phyloP scores from a whole-genome alignment of 768 basidiomycete species.

The Tricholoma flavovirens region DNA sequence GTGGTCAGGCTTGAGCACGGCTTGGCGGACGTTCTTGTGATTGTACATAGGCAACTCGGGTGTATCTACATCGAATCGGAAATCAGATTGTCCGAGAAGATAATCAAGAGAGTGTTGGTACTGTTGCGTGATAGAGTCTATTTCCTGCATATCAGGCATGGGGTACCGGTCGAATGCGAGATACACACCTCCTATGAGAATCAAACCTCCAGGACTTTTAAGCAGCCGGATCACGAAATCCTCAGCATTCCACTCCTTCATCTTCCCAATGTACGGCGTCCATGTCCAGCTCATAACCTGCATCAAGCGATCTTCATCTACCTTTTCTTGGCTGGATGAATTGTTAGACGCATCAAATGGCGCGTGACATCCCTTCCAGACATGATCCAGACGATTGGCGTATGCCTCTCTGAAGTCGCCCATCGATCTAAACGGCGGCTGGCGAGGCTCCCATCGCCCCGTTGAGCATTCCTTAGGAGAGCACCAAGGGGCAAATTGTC shows the following conservation, averaged over 20 bases:
- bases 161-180: background rate
- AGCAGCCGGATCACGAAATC: slow-evolving; percentile 24
- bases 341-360: slow-evolving; percentile 8
- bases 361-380: slow-evolving; percentile 25
- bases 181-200: slow-evolving; percentile 23
- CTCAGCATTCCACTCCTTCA: slow-evolving; percentile 23
- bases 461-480: slow-evolving; percentile 18
- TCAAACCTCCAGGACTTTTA: slow-evolving; percentile 24
- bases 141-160: background rate
- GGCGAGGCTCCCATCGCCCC: slow-evolving; percentile 21
- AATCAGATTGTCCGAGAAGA: slow-evolving; percentile 17
- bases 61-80: slow-evolving; percentile 19
- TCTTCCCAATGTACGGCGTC: slow-evolving; percentile 19
- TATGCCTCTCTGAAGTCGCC: slow-evolving; percentile 19
- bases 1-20: slow-evolving; percentile 19
- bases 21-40: slow-evolving; percentile 22
- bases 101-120: slow-evolving; percentile 21
- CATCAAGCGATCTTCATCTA: slow-evolving; percentile 23
- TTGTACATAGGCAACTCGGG: slow-evolving; percentile 16
- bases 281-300: slow-evolving; percentile 28
- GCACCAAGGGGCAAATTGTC: slow-evolving; percentile 11
- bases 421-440: slow-evolving; percentile 17
- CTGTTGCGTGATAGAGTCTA: slow-evolving; percentile 22
- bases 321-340: slow-evolving; percentile 10
- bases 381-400: slow-evolving; percentile 18